phyloP scores from a whole-genome alignment of 2,329 filamentous ascomycete species.

The Neonectria punicea region DNA sequence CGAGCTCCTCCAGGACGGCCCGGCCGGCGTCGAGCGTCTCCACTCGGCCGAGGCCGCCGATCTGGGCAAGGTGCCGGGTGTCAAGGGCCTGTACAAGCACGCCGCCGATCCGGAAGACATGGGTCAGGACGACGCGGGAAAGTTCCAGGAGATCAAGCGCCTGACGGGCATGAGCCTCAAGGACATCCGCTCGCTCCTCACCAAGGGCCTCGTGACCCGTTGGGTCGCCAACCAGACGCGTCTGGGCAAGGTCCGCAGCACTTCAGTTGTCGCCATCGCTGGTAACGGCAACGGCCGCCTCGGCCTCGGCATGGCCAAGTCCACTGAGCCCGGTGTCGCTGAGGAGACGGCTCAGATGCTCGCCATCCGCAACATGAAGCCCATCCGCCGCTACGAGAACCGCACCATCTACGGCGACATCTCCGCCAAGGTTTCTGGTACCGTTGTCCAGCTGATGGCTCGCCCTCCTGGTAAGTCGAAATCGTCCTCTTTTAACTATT shows the following conservation, averaged over 20 bases:
- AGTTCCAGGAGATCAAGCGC: constrained; percentile 63
- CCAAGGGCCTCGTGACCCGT: constrained; percentile 80
- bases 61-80: constrained; percentile 64
- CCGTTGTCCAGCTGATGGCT: constrained; percentile 81
- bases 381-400: constrained; percentile 90
- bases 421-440: constrained; percentile 86
- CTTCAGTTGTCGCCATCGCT: constrained; percentile 81
- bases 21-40: constrained; percentile 46
- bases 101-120: constrained; percentile 61
- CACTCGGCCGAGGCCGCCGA: constrained; percentile 59
- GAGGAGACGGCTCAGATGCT: constrained; percentile 78
- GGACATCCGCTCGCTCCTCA: constrained; percentile 65
- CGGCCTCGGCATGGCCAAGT: constrained; percentile 91
- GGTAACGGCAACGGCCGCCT: constrained; percentile 88
- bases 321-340: constrained; percentile 76
- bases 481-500: constrained; percentile 4
- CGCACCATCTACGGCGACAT: constrained; percentile 91
- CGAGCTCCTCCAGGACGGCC: constrained; percentile 51
- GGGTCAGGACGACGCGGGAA: constrained; percentile 61
- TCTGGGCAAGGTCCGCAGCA: constrained; percentile 88
- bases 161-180: constrained; percentile 64
- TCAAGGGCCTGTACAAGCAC: constrained; percentile 61
- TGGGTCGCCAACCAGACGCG: constrained; percentile 91
- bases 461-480: constrained; percentile 82
- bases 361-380: constrained; percentile 91